Base-by-base conservation (phyloP, 805 yeast genomes). In the Naumovozyma baii region DNA sequence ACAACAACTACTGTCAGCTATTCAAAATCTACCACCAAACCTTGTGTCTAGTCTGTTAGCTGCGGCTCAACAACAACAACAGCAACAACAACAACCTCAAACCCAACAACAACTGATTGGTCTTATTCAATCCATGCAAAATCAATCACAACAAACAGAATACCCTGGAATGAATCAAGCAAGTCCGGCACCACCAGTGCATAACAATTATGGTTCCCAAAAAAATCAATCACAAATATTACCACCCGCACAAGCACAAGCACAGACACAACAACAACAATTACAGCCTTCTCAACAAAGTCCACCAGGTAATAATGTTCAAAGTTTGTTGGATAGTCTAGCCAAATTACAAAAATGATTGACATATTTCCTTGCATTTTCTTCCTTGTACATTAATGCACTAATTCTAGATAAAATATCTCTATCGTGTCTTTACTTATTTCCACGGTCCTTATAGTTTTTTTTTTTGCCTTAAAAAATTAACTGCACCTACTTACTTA, bases 261-360 rank as follows among this genome's bases (percentile, higher is more conserved):
- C 32, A 15, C 31, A 34, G 20, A 16, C 29, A 14, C 33, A 31
- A 3, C 40, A 32, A 32, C 12, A 28, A 31, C 31, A 40, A 15
- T 53, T 51, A 20, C 51, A 42, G 33, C 47, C 44, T 33, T 49
- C 44, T 13, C 47, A 46, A 19, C 54, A 51, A 22, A 47, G 45
- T 31, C 52, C 49, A 35, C 52, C 57, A 20, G 54, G 57, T 30
- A 56, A 50, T 40, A 61, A 58, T 39, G 68, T 64, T 19, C 63
- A 63, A 50, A 57, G 63, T 39, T 49, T 66, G 34, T 46, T 66
- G 45, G 67, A 64, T 34, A 57, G 67, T 36, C 47, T 66, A 39
- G 63, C 66, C 14, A 61, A 62, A 45, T 49, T 64, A 31, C 66
- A 62, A 39, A 60, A 54, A 42, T 53, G 44, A 46, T 38, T 15